Evolutionary conservation across 2,329 filamentous ascomycete species (phyloP).

Genomic region (Trichoderma gracile): DNA sequence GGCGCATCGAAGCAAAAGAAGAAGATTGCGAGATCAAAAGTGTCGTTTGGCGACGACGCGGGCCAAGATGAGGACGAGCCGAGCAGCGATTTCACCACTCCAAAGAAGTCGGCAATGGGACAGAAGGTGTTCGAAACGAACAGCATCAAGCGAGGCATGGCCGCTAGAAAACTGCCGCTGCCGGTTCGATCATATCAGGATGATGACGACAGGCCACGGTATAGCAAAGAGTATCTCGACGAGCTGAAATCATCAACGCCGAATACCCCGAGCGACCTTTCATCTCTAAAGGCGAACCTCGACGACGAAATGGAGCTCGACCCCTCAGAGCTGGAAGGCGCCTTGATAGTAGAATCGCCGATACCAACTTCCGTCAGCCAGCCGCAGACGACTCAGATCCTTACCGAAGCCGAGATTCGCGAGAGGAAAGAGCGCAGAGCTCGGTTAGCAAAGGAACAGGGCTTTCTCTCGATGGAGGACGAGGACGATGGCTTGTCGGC

Average conservation of each 20-base stretch:
- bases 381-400: slow-evolving; percentile 55
- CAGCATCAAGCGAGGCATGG: slow-evolving; percentile 56
- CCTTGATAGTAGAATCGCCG: slow-evolving; percentile 60
- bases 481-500: slow-evolving; percentile 47
- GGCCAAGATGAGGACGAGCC: slow-evolving; percentile 54
- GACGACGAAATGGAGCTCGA: slow-evolving; percentile 58
- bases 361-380: slow-evolving; percentile 36
- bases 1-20: slow-evolving; percentile 65
- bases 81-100: slow-evolving; percentile 53
- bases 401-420: slow-evolving; percentile 80
- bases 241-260: slow-evolving; percentile 86
- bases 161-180: slow-evolving; percentile 54
- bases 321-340: slow-evolving; percentile 62
- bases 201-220: slow-evolving; percentile 72
- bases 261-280: slow-evolving; percentile 70
- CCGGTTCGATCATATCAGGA: slow-evolving; percentile 51
- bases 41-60: slow-evolving; percentile 72
- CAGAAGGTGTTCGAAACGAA: slow-evolving; percentile 67
- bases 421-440: slow-evolving; percentile 89
- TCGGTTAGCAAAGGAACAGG: slow-evolving; percentile 70
- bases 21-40: slow-evolving; percentile 55
- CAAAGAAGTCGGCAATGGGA: slow-evolving; percentile 67
- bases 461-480: slow-evolving; percentile 65
- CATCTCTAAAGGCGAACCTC: slow-evolving; percentile 46
- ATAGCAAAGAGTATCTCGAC: slow-evolving; percentile 82